Evolutionary conservation across 1,139 yeast species (phyloP).

Genomic region (Candida labiduridarum): DNA sequence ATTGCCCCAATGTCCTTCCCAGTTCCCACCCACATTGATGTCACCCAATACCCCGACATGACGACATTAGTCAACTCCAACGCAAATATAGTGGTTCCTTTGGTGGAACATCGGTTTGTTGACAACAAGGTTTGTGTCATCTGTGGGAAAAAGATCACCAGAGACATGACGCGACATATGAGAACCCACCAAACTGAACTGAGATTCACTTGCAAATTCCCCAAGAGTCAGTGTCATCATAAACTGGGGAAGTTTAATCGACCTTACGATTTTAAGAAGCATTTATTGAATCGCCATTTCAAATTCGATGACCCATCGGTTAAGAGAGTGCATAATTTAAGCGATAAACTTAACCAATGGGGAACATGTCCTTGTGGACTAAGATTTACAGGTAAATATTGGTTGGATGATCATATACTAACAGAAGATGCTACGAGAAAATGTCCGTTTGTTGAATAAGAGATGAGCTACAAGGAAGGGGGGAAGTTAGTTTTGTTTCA

Average conservation of each 20-base stretch:
- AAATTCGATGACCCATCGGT: constrained; percentile 53
- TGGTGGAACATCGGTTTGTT: constrained; percentile 37
- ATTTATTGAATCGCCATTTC: constrained; percentile 64
- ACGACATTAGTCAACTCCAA: constrained; percentile 45
- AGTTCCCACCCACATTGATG: constrained; percentile 11
- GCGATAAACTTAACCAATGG: constrained; percentile 51
- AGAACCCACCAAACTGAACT: constrained; percentile 63
- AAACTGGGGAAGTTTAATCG: constrained; percentile 66
- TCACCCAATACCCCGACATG: constrained; percentile 38
- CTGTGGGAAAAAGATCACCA: constrained; percentile 59
- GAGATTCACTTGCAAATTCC: constrained; percentile 62
- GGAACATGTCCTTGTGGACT: constrained; percentile 65
- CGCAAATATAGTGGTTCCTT: constrained; percentile 34
- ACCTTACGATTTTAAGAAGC: constrained; percentile 72
- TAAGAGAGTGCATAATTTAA: constrained; percentile 52
- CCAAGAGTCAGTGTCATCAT: constrained; percentile 56
- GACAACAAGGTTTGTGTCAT: constrained; percentile 45
- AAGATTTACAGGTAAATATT: constrained; percentile 50
- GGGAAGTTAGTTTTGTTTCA: not conserved
- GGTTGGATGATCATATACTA: constrained; percentile 61
- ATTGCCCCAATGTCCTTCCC: constrained; percentile 3
- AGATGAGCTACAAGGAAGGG: not conserved
- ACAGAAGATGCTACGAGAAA: constrained; percentile 28
- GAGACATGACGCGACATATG: constrained; percentile 68
- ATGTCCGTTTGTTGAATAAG: constrained; percentile 30